Evolutionary conservation across 768 basidiomycete species (phyloP).

Genomic region (Trichaptum fuscoviolaceum): DNA sequence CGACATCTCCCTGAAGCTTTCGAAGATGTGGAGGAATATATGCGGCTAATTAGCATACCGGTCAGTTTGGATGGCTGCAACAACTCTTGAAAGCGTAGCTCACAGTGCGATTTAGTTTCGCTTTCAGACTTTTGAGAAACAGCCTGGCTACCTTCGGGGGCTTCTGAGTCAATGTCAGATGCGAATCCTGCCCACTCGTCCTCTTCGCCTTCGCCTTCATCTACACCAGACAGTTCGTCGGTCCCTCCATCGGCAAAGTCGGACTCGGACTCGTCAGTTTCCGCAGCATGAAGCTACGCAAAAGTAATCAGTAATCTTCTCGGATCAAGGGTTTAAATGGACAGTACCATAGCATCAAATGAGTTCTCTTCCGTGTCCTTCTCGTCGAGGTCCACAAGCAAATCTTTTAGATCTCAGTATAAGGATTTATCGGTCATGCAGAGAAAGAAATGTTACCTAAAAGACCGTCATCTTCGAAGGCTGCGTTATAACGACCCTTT

Average conservation of each 20-base stretch:
- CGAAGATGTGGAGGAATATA: conserved; percentile 86
- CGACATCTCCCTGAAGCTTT: conserved; percentile 34
- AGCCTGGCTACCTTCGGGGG: conserved; percentile 4
- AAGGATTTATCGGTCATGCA: neutral
- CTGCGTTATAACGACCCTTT: conserved; percentile 32
- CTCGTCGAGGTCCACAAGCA: conserved; percentile 21
- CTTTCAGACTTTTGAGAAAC: conserved; percentile 14
- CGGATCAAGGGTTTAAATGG: conserved; percentile 2
- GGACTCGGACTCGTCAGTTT: conserved; percentile 13
- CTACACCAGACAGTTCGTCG: conserved; percentile 16
- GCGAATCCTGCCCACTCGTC: conserved; percentile 6
- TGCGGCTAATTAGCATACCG: conserved; percentile 33
- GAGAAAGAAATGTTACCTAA: conserved; percentile 51
- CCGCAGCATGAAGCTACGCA: conserved; percentile 1
- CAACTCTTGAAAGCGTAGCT: conserved; percentile 7
- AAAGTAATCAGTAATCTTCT: conserved; percentile 2
- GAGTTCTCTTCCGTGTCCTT: conserved; percentile 20
- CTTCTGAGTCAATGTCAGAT: conserved; percentile 6
- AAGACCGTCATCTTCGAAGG: conserved; percentile 69
- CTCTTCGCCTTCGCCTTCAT: conserved; percentile 7
- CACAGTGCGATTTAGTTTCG: conserved; percentile 8
- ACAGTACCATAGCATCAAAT: neutral
- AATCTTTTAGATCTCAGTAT: conserved; percentile 17
- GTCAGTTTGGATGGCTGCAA: conserved; percentile 4
- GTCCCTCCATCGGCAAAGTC: conserved; percentile 22